Conservation (phyloP, 306 rosid species). For the Pachyrhizus erosus region DNA sequence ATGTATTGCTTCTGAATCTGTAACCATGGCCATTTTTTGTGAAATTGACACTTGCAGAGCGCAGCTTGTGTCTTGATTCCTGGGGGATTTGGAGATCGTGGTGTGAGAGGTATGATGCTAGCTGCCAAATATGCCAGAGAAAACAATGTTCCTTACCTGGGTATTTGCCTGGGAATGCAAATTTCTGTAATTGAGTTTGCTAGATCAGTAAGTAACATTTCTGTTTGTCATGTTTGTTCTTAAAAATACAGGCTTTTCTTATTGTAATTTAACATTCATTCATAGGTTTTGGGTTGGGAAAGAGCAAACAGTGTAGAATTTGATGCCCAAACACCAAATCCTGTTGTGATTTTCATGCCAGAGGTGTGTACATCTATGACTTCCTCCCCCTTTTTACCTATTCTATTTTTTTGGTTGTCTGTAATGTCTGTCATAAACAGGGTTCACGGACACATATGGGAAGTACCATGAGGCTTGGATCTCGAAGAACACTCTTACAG, state of each 20-base stretch:
- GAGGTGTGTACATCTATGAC: constrained; percentile 63
- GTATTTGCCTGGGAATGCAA: constrained; percentile 99
- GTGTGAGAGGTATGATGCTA: constrained; percentile 92
- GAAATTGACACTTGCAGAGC: constrained; percentile 58
- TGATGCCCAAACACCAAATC: constrained; percentile 75
- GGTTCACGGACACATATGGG: constrained; percentile 99
- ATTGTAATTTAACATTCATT: constrained; percentile 43
- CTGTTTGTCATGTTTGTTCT: constrained; percentile 36
- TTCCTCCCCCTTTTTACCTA: not conserved
- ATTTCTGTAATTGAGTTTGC: constrained; percentile 95
- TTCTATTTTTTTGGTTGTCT: constrained; percentile 1
- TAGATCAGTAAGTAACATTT: constrained; percentile 74
- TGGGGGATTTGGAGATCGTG: constrained; percentile 99
- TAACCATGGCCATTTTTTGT: constrained; percentile 27
- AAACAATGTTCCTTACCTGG: constrained; percentile 92
- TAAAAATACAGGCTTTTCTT: constrained; percentile 18
- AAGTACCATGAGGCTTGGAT: constrained; percentile 98
- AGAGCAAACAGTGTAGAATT: constrained; percentile 89
- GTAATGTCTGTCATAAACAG: constrained; percentile 44
- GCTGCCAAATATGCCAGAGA: constrained; percentile 99
- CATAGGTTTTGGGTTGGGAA: constrained; percentile 86
- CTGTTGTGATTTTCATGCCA: constrained; percentile 98
- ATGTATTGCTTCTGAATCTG: constrained; percentile 32
- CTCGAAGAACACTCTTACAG: constrained; percentile 86
- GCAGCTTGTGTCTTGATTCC: constrained; percentile 98